These are phyloP conservation scores for Gossypium rotundifolium DNA, from an alignment of 345 rosid genomes.

Conservation along the genomic window DNA sequence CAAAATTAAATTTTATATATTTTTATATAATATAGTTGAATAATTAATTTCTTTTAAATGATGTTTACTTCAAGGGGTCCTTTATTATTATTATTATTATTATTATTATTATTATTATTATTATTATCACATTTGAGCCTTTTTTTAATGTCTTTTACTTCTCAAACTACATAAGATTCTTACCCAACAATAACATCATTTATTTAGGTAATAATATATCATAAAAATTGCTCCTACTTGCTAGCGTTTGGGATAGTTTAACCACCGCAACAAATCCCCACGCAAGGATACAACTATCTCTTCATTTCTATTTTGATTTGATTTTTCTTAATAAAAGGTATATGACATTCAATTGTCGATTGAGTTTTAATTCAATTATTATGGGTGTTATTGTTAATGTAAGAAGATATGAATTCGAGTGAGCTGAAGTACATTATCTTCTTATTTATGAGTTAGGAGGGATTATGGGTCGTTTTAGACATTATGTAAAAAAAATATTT, in stretches of 20 bases:
- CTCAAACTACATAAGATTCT: neutral
- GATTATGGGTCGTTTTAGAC: no score
- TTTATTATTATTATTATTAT: neutral
- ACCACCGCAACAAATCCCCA: no score
- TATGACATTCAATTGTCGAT: no score
- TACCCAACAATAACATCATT: neutral
- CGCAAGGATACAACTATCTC: no score
- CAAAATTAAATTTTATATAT: neutral
- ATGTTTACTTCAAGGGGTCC: neutral
- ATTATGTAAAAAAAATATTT: no score
- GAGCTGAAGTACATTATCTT: fast-evolving
- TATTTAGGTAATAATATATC: neutral
- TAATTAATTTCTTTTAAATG: neutral
- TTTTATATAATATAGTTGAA: neutral
- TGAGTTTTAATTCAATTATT: no score
- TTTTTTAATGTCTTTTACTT: neutral
- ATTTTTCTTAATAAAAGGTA: no score
- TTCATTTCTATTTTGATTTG: no score
- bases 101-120: neutral
- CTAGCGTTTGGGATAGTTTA: neutral
- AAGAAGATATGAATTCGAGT: fast-evolving
- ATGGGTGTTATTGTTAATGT: no score
- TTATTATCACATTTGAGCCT: neutral
- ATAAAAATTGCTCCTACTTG: neutral
- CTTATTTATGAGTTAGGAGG: no score